Evolutionary conservation across 331 rosid genomes (phyloP).

Genomic region (Acacia concinna): DNA sequence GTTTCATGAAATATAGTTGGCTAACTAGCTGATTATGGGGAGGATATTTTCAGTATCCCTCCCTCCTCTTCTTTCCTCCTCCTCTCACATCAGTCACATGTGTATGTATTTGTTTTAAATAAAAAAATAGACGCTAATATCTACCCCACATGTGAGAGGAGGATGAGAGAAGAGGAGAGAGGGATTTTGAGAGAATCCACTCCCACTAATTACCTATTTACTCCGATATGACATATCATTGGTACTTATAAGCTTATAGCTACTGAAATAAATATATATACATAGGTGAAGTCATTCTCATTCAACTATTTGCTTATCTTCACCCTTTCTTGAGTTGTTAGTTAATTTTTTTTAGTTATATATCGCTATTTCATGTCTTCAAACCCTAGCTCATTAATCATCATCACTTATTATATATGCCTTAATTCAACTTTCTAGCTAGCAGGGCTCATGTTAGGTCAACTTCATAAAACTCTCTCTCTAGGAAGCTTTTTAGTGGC

Average conservation of each 20-base stretch:
- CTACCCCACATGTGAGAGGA: too few species aligned
- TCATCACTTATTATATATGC: background rate
- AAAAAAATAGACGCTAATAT: too few species aligned
- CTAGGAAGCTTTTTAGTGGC: background rate
- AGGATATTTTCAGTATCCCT: too few species aligned
- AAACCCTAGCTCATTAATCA: background rate
- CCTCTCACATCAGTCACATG: too few species aligned
- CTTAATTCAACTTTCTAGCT: background rate
- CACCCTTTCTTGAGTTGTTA: background rate
- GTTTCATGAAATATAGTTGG: too few species aligned
- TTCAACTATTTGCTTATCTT: background rate
- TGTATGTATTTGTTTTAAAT: too few species aligned
- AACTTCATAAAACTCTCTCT: constrained; percentile 27
- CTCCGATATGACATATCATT: background rate
- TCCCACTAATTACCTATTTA: too few species aligned
- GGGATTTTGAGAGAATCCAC: too few species aligned
- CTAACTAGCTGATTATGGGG: too few species aligned
- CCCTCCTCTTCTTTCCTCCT: too few species aligned
- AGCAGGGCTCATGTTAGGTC: constrained; percentile 22
- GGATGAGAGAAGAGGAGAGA: too few species aligned
- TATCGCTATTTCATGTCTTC: background rate
- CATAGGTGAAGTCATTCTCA: background rate
- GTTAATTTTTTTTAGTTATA: background rate
- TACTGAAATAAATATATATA: too few species aligned
- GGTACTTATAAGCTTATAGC: background rate